phyloP scores from a whole-genome alignment of 306 rosid species.

The Psophocarpus tetragonolobus region DNA sequence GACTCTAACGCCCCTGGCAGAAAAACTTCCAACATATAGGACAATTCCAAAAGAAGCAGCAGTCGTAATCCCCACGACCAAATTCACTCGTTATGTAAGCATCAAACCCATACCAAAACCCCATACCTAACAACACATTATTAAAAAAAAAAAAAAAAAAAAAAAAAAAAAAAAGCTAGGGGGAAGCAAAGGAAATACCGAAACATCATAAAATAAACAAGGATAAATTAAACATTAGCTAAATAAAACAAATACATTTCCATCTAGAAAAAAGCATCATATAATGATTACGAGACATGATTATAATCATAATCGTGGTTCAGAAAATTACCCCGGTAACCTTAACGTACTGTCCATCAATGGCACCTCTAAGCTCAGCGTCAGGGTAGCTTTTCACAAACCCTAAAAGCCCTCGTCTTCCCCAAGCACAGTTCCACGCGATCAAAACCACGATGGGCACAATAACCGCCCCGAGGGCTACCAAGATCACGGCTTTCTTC shows the following conservation, averaged over 20 bases:
- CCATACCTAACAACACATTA: slow-evolving; percentile 33
- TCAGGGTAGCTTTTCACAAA: slow-evolving; percentile 81
- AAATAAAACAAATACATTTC: slow-evolving; percentile 8
- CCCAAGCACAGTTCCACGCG: slow-evolving; percentile 73
- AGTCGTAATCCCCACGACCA: slow-evolving; percentile 37
- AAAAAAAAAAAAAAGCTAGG: not conserved
- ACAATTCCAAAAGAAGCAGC: slow-evolving; percentile 24
- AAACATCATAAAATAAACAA: not conserved
- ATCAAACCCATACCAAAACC: slow-evolving; percentile 36
- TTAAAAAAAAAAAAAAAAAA: not conserved
- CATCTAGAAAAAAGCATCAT: not conserved
- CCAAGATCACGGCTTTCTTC: slow-evolving; percentile 72
- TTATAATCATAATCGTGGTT: not conserved
- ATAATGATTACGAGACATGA: slow-evolving; percentile 3
- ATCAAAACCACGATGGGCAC: slow-evolving; percentile 54
- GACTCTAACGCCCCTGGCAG: not conserved
- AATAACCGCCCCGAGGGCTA: slow-evolving; percentile 57
- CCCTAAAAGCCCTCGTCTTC: slow-evolving; percentile 69
- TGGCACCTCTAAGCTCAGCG: slow-evolving; percentile 92
- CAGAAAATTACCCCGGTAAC: slow-evolving; percentile 88
- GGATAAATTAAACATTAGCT: not conserved
- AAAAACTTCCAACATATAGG: slow-evolving; percentile 16
- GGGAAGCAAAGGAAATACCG: not conserved
- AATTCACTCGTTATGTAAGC: slow-evolving; percentile 19
- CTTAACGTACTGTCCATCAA: slow-evolving; percentile 95